phyloP scores from a whole-genome alignment of 2,329 filamentous ascomycete species.

The Scedosporium boydii region DNA sequence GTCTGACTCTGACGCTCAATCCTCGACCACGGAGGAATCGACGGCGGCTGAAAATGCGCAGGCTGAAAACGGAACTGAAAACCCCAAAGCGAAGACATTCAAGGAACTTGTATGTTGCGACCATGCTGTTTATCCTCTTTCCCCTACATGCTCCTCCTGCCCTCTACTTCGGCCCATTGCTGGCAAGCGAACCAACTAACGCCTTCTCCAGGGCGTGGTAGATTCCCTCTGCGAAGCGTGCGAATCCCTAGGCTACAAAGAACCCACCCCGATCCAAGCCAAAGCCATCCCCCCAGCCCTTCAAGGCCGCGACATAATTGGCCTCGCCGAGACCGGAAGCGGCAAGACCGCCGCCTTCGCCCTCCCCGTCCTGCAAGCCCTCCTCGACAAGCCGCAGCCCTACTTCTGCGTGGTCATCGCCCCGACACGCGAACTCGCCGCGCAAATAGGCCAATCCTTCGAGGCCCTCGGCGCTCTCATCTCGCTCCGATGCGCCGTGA shows the following conservation, averaged over 20 bases:
- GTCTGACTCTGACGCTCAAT: conserved; percentile 3
- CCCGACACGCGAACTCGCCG: conserved; percentile 85
- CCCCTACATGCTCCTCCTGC: background rate
- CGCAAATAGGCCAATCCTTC: conserved; percentile 81
- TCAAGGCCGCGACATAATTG: conserved; percentile 77
- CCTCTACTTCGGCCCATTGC: no score
- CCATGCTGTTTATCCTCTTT: background rate
- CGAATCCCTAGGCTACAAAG: conserved; percentile 68
- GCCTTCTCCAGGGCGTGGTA: conserved; percentile 55
- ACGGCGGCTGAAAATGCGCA: conserved; percentile 1
- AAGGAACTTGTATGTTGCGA: conserved; percentile 45
- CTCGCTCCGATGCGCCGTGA: conserved; percentile 72
- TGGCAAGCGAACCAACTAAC: conserved; percentile 9
- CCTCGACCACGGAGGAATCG: background rate
- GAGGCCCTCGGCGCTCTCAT: conserved; percentile 83
- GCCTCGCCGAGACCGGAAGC: conserved; percentile 86
- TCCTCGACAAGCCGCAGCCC: conserved; percentile 79
- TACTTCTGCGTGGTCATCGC: conserved; percentile 86
- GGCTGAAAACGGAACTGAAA: conserved; percentile 18
- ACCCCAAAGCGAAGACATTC: conserved; percentile 47
- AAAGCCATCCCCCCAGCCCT: conserved; percentile 77
- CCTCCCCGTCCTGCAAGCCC: conserved; percentile 79
- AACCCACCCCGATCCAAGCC: conserved; percentile 80
- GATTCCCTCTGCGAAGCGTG: conserved; percentile 87
- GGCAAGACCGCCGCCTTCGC: conserved; percentile 96